Conservation (phyloP, 2,329 filamentous ascomycete species). For the Didymellaceae sp. region DNA sequence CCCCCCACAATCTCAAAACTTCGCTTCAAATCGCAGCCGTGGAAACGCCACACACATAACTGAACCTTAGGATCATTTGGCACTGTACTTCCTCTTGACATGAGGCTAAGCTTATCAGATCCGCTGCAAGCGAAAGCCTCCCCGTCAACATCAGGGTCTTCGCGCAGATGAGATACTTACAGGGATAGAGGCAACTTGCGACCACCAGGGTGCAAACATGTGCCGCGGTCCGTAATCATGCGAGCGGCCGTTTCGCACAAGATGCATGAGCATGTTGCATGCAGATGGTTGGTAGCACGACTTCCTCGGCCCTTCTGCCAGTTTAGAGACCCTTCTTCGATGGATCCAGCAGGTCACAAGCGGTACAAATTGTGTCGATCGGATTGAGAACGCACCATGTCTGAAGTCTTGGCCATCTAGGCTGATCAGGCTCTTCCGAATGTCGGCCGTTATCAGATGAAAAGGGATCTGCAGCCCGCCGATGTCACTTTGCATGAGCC, state of each 20-base stretch:
- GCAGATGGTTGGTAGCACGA: conserved; percentile 8
- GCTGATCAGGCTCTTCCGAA: conserved; percentile 27
- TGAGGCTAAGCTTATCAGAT: conserved; percentile 31
- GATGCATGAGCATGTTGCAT: conserved; percentile 12
- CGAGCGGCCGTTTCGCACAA: background rate
- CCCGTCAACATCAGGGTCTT: conserved; percentile 2
- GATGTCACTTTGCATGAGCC: conserved; percentile 35
- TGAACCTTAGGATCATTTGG: background rate
- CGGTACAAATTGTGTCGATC: conserved; percentile 15
- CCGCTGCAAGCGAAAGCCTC: conserved; percentile 29
- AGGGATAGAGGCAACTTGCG: background rate
- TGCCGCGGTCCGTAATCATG: conserved; percentile 16
- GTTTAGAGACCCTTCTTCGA: conserved; percentile 11
- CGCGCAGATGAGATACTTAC: background rate
- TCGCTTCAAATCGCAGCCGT: background rate
- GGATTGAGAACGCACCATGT: background rate
- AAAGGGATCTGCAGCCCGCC: conserved; percentile 24
- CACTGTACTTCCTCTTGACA: conserved; percentile 20
- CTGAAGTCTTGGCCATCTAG: background rate
- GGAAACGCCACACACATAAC: conserved; percentile 16
- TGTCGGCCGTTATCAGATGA: conserved; percentile 43
- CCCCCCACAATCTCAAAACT: conserved; percentile 3
- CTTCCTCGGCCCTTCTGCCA: conserved; percentile 17
- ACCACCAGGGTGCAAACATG: background rate
- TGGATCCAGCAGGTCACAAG: conserved; percentile 17